Evolutionary conservation across 2,329 filamentous ascomycete genomes (phyloP).

Genomic region (Colletotrichum phormii): DNA sequence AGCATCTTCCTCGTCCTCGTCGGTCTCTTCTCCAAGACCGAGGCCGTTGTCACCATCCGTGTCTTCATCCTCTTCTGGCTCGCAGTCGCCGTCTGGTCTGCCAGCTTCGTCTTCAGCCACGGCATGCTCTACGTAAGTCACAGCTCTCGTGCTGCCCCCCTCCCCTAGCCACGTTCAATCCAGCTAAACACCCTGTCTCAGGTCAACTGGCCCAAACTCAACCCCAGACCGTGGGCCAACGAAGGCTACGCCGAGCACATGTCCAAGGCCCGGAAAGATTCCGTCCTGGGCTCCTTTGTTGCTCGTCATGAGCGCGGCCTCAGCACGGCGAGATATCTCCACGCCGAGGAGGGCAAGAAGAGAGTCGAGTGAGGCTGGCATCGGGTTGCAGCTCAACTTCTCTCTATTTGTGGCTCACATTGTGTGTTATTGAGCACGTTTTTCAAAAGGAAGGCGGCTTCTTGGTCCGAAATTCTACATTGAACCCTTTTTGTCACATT

Average conservation of each 20-base stretch:
- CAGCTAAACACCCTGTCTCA: conserved; percentile 51
- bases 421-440: background rate
- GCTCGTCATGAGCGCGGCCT: conserved; percentile 82
- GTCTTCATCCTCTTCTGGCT: conserved; percentile 86
- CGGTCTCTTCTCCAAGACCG: conserved; percentile 76
- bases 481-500: background rate
- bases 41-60: conserved; percentile 83
- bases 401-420: background rate
- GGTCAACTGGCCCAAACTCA: conserved; percentile 99
- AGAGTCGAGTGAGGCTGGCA: conserved; percentile 78
- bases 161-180: conserved; percentile 31
- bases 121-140: conserved; percentile 92
- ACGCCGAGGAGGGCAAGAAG: conserved; percentile 97
- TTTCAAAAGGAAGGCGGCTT: background rate
- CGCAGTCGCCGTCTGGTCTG: conserved; percentile 75
- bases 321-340: conserved; percentile 84
- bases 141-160: background rate
- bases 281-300: conserved; percentile 81
- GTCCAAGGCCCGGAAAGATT: conserved; percentile 83
- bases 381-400: background rate
- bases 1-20: conserved; percentile 86
- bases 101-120: conserved; percentile 82
- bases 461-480: background rate
- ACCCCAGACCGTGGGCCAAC: conserved; percentile 84
- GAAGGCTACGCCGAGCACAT: conserved; percentile 93